Percentiles rank a stretch among this genome's conserved stretches.
phyloP scores from a whole-genome alignment of 768 basidiomycete species.

The Mrakia gelida region DNA sequence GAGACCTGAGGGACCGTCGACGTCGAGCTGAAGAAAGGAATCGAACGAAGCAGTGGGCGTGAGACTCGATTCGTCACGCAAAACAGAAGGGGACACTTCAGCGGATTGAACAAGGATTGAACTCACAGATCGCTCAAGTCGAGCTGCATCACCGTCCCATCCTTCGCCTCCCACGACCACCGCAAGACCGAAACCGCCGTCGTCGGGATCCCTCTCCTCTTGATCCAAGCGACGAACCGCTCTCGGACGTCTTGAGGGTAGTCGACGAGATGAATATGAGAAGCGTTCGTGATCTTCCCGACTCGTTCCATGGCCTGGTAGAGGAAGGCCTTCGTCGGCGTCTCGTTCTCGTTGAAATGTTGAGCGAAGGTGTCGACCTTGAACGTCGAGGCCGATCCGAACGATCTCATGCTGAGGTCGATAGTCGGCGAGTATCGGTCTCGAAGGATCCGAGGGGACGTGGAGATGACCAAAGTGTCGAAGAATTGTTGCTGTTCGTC shows the following conservation, averaged over 20 bases:
- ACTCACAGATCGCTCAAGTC: background rate
- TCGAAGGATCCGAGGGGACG: constrained; percentile 1
- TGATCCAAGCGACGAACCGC: background rate
- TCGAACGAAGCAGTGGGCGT: background rate
- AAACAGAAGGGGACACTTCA: no score
- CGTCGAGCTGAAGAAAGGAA: background rate
- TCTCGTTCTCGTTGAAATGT: background rate
- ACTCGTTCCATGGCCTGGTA: background rate
- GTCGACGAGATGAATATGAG: background rate
- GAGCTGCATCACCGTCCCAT: background rate
- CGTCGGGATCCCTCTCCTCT: background rate
- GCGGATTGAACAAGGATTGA: no score
- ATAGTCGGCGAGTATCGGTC: background rate
- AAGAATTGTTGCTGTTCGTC: background rate
- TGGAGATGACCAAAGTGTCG: background rate
- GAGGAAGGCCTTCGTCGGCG: background rate
- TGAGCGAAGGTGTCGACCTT: background rate
- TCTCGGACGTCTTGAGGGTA: background rate
- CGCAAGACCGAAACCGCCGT: background rate
- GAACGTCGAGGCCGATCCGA: background rate
- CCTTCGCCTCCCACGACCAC: background rate
- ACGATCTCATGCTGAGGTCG: background rate
- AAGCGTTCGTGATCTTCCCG: background rate
- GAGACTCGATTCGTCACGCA: background rate
- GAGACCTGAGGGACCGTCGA: background rate